Conservation (phyloP, 2,329 filamentous ascomycete species). For the Westerdykella ornata region DNA sequence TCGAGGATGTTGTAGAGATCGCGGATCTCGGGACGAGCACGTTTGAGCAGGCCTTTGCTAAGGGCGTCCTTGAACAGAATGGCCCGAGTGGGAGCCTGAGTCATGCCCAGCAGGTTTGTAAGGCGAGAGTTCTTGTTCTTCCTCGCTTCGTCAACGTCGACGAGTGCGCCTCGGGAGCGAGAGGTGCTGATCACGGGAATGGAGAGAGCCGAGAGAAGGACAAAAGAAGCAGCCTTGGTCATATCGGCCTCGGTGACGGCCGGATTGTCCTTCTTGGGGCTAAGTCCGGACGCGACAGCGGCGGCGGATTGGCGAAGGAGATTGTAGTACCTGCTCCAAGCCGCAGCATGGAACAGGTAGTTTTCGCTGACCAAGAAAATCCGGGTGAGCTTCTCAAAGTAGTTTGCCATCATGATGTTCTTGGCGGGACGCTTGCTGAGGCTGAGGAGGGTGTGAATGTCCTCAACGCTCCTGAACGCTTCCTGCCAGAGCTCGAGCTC, state of each 20-base stretch:
- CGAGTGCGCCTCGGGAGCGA: constrained; percentile 86
- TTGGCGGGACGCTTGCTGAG: constrained; percentile 97
- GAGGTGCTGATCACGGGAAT: constrained; percentile 99
- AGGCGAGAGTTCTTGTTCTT: constrained; percentile 99
- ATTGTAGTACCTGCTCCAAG: constrained; percentile 96
- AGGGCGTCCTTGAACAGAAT: constrained; percentile 93
- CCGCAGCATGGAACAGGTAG: constrained; percentile 97
- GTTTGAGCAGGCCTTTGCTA: constrained; percentile 89
- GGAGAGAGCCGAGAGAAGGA: constrained; percentile 88
- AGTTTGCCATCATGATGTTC: constrained; percentile 99
- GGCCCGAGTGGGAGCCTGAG: constrained; percentile 76
- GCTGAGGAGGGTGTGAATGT: constrained; percentile 95
- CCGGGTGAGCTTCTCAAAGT: constrained; percentile 97
- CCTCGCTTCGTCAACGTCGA: constrained; percentile 92
- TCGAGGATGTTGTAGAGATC: constrained; percentile 98
- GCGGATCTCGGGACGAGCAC: constrained; percentile 87
- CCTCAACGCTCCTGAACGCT: constrained; percentile 97
- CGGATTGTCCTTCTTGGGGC: constrained; percentile 91
- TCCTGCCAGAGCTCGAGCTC: constrained; percentile 99
- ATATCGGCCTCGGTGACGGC: constrained; percentile 82
- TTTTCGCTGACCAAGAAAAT: constrained; percentile 99
- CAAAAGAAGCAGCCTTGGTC: constrained; percentile 90
- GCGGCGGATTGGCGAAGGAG: constrained; percentile 85
- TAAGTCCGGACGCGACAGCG: constrained; percentile 74
- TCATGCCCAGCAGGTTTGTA: constrained; percentile 93